Percentiles rank a stretch among this genome's conserved stretches.
phyloP scores from a whole-genome alignment of 805 yeast species.

The Naumovozyma castellii region DNA sequence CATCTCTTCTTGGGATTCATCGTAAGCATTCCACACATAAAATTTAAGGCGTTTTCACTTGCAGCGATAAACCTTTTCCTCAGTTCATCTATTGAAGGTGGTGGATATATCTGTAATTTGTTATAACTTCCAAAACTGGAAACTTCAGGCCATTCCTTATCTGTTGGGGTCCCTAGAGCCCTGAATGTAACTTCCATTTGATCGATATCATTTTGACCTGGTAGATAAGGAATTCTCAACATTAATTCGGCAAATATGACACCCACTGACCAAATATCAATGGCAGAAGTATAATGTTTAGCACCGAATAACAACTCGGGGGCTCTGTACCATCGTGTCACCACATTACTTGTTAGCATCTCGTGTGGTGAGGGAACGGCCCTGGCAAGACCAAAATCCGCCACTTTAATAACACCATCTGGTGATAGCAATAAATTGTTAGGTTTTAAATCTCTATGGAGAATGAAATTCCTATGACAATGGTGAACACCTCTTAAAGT shows the following conservation, averaged over 20 bases:
- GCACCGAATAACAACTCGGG: slow-evolving; percentile 90
- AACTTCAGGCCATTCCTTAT: slow-evolving; percentile 84
- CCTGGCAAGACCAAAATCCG: slow-evolving; percentile 96
- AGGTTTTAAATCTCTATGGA: slow-evolving; percentile 92
- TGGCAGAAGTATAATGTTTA: slow-evolving; percentile 75
- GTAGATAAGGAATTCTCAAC: slow-evolving; percentile 89
- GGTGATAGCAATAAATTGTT: slow-evolving; percentile 82
- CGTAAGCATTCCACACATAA: slow-evolving; percentile 61
- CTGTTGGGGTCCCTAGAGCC: slow-evolving; percentile 95
- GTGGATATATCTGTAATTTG: slow-evolving; percentile 66
- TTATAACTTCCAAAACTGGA: slow-evolving; percentile 68
- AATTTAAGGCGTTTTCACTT: slow-evolving; percentile 69
- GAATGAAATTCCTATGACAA: slow-evolving; percentile 81
- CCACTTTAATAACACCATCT: slow-evolving; percentile 79
- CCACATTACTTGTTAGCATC: slow-evolving; percentile 82
- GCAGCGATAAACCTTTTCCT: slow-evolving; percentile 85
- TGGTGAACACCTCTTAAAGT: slow-evolving; percentile 90
- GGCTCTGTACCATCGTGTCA: slow-evolving; percentile 95
- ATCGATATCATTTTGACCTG: slow-evolving; percentile 84
- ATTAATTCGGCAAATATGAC: slow-evolving; percentile 91
- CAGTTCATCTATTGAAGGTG: slow-evolving; percentile 71
- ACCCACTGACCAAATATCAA: slow-evolving; percentile 96
- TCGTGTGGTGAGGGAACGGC: slow-evolving; percentile 71
- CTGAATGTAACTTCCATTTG: slow-evolving; percentile 89
- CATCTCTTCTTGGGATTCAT: slow-evolving; percentile 74